These are phyloP conservation scores for Cystoderma amianthinum DNA, from an alignment of 768 basidiomycete genomes.

Conservation along the genomic window DNA sequence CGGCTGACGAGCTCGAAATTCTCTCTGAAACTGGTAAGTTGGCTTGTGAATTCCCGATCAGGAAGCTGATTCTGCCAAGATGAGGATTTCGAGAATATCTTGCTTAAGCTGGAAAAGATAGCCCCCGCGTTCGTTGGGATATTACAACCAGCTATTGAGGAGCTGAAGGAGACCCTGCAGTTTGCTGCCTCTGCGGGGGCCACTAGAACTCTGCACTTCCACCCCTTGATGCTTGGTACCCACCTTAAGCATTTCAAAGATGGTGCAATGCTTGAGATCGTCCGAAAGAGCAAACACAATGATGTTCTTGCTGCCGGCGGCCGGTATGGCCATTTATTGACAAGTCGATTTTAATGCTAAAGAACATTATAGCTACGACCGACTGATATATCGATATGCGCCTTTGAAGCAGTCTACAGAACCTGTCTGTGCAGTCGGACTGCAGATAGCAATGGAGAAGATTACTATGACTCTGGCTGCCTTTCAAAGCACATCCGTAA, in stretches of 20 bases:
- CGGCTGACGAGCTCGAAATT: slow-evolving; percentile 69
- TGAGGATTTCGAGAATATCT: slow-evolving; percentile 52
- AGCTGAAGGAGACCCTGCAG: slow-evolving; percentile 57
- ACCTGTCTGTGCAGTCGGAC: slow-evolving; percentile 56
- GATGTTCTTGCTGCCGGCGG: slow-evolving; percentile 82
- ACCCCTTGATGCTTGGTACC: slow-evolving; percentile 66
- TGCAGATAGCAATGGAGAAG: slow-evolving; percentile 77
- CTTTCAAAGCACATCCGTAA: slow-evolving; percentile 64
- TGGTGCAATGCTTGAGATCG: slow-evolving; percentile 73
- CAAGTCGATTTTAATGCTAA: neutral
- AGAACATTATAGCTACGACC: slow-evolving; percentile 76
- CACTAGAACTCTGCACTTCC: slow-evolving; percentile 53
- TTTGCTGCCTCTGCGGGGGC: slow-evolving; percentile 59
- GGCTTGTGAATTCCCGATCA: no score
- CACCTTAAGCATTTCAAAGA: slow-evolving; percentile 63
- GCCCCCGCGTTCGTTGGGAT: slow-evolving; percentile 44
- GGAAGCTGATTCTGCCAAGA: no score
- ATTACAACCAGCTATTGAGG: slow-evolving; percentile 45
- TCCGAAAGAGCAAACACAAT: slow-evolving; percentile 52
- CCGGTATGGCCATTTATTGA: slow-evolving; percentile 35
- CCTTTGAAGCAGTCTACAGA: slow-evolving; percentile 48
- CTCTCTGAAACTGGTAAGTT: slow-evolving; percentile 53
- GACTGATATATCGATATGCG: slow-evolving; percentile 54
- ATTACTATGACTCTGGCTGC: slow-evolving; percentile 63
- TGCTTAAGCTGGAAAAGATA: slow-evolving; percentile 50